A percentile compares a stretch with the other conserved stretches of the same genome.
phyloP scores from a whole-genome alignment of 306 rosid genomes.

The Begonia fuchsioides region DNA sequence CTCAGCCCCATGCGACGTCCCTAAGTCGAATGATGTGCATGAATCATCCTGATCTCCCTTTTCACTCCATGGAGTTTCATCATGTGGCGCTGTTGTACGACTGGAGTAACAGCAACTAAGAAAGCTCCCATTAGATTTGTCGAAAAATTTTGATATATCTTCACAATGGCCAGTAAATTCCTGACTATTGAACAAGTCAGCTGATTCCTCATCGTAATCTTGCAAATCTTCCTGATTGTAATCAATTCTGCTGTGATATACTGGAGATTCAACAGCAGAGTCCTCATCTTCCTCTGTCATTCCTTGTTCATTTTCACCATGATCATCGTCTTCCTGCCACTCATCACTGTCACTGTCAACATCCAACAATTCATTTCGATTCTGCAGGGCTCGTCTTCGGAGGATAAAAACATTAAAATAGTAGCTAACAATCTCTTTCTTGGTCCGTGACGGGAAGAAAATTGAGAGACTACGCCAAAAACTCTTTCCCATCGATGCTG shows the following conservation, averaged over 20 bases:
- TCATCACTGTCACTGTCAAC: slow-evolving; percentile 2
- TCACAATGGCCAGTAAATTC: slow-evolving; percentile 9
- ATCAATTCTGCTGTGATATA: background rate
- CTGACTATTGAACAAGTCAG: slow-evolving; percentile 24
- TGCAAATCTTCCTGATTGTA: slow-evolving; percentile 14
- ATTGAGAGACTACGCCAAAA: background rate
- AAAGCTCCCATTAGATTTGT: slow-evolving; percentile 10
- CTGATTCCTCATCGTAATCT: slow-evolving; percentile 15
- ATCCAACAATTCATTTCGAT: background rate
- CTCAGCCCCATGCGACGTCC: background rate
- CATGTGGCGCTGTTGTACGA: too few species aligned
- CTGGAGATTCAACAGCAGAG: slow-evolving; percentile 33
- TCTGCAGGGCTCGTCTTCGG: background rate
- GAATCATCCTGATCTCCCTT: slow-evolving; percentile 26
- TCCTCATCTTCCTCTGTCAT: slow-evolving; percentile 30
- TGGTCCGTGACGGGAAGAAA: background rate
- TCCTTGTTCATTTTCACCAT: background rate
- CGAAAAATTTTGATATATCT: slow-evolving; percentile 5
- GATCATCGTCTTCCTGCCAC: slow-evolving; percentile 9
- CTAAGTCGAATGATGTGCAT: slow-evolving; percentile 20
- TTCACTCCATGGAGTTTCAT: too few species aligned
- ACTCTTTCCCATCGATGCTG: background rate
- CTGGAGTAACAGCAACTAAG: too few species aligned
- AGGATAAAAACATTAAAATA: slow-evolving; percentile 2
- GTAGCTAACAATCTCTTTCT: slow-evolving; percentile 1